Base-by-base conservation (phyloP, 805 yeast species). In the Hanseniaspora mollemarum region DNA sequence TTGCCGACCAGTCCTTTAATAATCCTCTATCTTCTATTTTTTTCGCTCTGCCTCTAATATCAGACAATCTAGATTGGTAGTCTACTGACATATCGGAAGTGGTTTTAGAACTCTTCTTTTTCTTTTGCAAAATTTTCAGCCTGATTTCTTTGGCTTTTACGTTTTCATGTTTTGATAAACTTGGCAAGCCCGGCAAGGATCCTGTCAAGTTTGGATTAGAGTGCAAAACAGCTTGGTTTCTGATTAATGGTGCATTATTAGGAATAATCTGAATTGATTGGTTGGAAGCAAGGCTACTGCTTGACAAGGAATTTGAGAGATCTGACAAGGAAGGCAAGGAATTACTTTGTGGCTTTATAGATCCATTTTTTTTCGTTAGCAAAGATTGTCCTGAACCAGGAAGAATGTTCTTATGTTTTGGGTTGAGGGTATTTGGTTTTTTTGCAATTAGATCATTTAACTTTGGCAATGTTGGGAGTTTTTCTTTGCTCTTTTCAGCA, bases 401-500 rank as follows among this genome's bases (percentile, higher is more conserved):
- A 5, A 45, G 29, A 10, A 35, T 24, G 15, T 24, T 35, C 29
- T 45, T 39, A 7, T 25, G 24, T 7, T 35, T 35, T 35, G 39
- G 21, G 15, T 10, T 35, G 4, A 15, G 8, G 6, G 39, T 6
- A 16, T 10, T 10, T 35, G 39, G 6, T 24, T 33, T 37, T 1
- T 54, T 46, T 26, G 44, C 46, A 13, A 26, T 40, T 3, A 39
- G 22, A 16, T 28, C 46, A 35, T 24, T 48, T 3, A 37, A 41
- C 12, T 35, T 28, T 16, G 35, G 39, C 16, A 40, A 18, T n/a
- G 28, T 28, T 26, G 41, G 35, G 28, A 35, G 21, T 26, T 26
- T 16, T 45, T 45, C 12, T 5, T 33, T 26, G 31, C 41, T 53
- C n/a, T 55, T 53, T n/a, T 55, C 26, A 10, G 41, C 44, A 6